Percentiles rank a stretch among this genome's conserved stretches.
Conservation (phyloP, 495 filamentous ascomycete genomes). For the Xylaria longipes region DNA sequence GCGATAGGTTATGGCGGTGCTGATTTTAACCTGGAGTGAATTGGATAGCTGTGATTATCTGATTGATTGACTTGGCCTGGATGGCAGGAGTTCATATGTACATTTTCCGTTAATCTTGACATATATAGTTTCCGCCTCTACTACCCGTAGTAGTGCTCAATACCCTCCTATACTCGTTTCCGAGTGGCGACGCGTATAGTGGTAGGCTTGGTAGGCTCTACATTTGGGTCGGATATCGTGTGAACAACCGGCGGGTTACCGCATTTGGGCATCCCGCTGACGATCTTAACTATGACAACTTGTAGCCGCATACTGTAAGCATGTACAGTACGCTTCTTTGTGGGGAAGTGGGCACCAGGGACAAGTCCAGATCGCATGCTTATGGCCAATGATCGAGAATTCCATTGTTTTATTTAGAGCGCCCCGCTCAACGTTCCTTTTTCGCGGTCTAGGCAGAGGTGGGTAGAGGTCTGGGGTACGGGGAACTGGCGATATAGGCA, state of each 20-base stretch:
- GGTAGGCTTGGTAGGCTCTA: constrained; percentile 3
- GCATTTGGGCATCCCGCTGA: constrained; percentile 13
- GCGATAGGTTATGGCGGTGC: not conserved
- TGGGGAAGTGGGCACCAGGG: constrained; percentile 17
- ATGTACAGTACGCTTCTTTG: constrained; percentile 1
- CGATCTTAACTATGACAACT: constrained; percentile 15
- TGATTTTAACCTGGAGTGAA: not conserved
- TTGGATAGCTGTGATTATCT: not conserved
- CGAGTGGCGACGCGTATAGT: constrained; percentile 12
- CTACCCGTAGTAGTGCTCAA: too few species aligned
- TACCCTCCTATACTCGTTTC: not conserved
- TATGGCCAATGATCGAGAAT: constrained; percentile 14
- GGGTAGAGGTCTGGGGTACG: not conserved
- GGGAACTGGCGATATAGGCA: constrained; percentile 1
- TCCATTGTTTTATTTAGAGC: constrained; percentile 5
- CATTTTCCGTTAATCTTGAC: not conserved
- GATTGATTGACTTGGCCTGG: constrained; percentile 1
- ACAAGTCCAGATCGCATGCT: constrained; percentile 16
- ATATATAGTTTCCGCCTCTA: not conserved
- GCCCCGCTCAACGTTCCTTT: constrained; percentile 5
- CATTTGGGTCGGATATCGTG: constrained; percentile 1
- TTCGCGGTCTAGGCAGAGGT: not conserved
- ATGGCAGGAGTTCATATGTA: not conserved
- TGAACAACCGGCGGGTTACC: constrained; percentile 18
- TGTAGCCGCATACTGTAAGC: constrained; percentile 10